phyloP scores from a whole-genome alignment of 164 flowering plant species.

The Cinnamomum chago region DNA sequence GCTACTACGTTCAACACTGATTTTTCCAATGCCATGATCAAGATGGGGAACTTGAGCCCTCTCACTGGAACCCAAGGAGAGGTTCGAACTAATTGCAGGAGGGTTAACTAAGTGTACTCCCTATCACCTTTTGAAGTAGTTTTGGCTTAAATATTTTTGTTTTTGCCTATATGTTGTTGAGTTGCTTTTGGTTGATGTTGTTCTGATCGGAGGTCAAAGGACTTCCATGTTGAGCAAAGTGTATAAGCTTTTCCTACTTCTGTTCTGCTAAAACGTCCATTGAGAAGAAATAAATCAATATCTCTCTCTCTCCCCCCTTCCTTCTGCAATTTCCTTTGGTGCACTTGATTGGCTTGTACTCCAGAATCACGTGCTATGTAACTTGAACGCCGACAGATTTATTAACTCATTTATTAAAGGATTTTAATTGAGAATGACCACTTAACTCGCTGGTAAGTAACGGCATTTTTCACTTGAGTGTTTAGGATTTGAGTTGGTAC shows the following conservation, averaged over 20 bases:
- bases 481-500: too few relatives aligned
- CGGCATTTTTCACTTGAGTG: too few relatives aligned
- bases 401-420: too few relatives aligned
- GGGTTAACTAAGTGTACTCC: constrained; percentile 8
- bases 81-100: constrained; percentile 19
- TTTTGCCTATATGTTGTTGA: not conserved
- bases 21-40: constrained; percentile 29
- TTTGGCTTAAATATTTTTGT: not conserved
- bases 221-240: not conserved
- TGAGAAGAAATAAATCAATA: too few relatives aligned
- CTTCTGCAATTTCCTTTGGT: too few relatives aligned
- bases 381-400: too few relatives aligned
- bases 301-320: too few relatives aligned
- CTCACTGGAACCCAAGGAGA: constrained; percentile 25
- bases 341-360: too few relatives aligned
- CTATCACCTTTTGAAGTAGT: not conserved
- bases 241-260: not conserved
- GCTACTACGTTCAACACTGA: constrained; percentile 14
- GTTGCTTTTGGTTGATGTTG: not conserved
- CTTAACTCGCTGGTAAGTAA: too few relatives aligned
- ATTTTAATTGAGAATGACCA: too few relatives aligned
- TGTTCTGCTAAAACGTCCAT: too few relatives aligned
- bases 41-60: constrained; percentile 30
- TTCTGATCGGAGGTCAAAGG: not conserved
- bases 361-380: too few relatives aligned